phyloP scores from a whole-genome alignment of 1,139 yeast species.

The Yamadazyma trypodendri region DNA sequence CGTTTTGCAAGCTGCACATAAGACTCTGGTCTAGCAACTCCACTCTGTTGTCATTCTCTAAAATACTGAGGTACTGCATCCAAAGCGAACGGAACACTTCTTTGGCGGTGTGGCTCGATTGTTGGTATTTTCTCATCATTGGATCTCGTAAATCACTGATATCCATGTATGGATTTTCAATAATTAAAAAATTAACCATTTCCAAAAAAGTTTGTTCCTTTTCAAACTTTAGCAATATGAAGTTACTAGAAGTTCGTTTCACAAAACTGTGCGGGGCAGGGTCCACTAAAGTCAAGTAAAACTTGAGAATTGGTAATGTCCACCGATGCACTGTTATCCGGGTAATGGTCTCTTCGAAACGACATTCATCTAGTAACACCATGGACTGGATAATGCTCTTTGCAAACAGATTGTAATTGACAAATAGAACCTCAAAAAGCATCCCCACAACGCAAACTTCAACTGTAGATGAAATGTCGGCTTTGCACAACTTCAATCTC shows the following conservation, averaged over 20 bases:
- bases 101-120: conserved; percentile 3
- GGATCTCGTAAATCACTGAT: conserved; percentile 5
- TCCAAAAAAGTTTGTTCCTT: conserved; percentile 18
- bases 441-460: conserved; percentile 27
- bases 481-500: conserved; percentile 9
- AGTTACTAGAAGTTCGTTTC: conserved; percentile 21
- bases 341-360: conserved; percentile 22
- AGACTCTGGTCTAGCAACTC: conserved; percentile 14
- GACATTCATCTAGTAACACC: conserved; percentile 28
- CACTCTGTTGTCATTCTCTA: conserved; percentile 8
- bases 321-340: conserved; percentile 26
- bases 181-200: conserved; percentile 22
- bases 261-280: conserved; percentile 34
- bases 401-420: conserved; percentile 27
- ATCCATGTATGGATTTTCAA: conserved; percentile 18
- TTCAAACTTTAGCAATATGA: conserved; percentile 20
- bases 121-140: no score
- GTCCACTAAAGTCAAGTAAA: conserved; percentile 31
- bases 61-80: conserved; percentile 11
- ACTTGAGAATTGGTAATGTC: conserved; percentile 31
- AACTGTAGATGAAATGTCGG: conserved; percentile 11
- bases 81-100: conserved; percentile 5
- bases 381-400: conserved; percentile 36
- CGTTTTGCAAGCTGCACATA: not conserved
- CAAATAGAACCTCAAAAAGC: conserved; percentile 23